phyloP scores from a whole-genome alignment of 345 rosid species.

The Sonneratia alba region DNA sequence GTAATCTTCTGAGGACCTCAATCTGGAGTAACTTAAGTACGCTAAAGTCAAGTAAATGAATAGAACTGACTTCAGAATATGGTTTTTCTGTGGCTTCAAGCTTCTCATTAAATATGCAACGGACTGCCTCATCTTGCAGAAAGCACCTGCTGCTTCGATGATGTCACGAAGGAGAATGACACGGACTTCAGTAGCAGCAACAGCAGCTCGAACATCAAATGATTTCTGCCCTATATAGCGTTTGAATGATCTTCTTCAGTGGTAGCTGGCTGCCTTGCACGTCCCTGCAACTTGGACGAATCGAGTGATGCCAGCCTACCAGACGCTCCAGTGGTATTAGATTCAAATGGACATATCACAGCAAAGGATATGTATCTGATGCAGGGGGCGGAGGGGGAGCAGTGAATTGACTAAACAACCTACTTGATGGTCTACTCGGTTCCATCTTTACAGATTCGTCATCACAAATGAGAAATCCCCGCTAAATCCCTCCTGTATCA shows the following conservation, averaged over 20 bases:
- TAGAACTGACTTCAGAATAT: constrained; percentile 26
- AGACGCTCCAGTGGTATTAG: too few relatives aligned
- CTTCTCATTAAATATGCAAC: constrained; percentile 22
- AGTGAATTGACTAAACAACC: constrained; percentile 8
- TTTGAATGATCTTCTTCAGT: constrained; percentile 21
- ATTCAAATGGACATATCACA: background rate
- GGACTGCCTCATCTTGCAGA: constrained; percentile 35
- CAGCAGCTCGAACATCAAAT: constrained; percentile 75
- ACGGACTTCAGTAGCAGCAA: constrained; percentile 80
- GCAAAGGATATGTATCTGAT: background rate
- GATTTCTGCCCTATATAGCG: constrained; percentile 54
- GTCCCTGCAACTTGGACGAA: constrained; percentile 67
- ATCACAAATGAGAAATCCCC: constrained; percentile 69
- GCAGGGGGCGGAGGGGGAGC: background rate
- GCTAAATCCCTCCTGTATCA: constrained; percentile 80
- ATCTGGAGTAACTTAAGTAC: background rate
- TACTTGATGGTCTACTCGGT: constrained; percentile 84
- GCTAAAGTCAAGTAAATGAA: background rate
- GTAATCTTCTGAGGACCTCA: background rate
- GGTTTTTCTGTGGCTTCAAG: constrained; percentile 15
- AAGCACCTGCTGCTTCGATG: constrained; percentile 46
- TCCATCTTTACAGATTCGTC: constrained; percentile 89
- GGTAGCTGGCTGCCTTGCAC: constrained; percentile 27
- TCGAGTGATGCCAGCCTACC: background rate
- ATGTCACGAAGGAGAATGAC: constrained; percentile 74